These are phyloP conservation scores for Venustampulla echinocandica DNA, from an alignment of 495 filamentous ascomycete genomes.

Conservation along the genomic window DNA sequence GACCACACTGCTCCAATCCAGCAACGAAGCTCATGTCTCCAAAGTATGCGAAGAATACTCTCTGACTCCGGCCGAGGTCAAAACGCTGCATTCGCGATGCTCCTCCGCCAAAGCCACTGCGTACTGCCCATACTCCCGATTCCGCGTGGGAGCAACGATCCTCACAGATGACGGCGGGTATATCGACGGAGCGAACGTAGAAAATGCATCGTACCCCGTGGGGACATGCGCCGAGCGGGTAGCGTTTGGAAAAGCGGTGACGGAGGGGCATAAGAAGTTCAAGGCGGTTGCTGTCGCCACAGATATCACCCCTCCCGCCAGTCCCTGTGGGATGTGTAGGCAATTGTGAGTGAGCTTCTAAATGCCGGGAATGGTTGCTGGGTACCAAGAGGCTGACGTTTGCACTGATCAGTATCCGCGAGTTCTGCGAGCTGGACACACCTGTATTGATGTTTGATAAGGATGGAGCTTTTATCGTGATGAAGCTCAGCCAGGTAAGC, in stretches of 20 bases:
- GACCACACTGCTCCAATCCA: conserved; percentile 13
- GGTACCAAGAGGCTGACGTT: background rate
- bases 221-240: conserved; percentile 90
- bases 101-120: conserved; percentile 61
- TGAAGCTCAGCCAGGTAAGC: conserved; percentile 50
- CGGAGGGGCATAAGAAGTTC: conserved; percentile 58
- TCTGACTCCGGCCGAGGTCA: conserved; percentile 51
- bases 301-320: conserved; percentile 63
- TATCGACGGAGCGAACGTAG: conserved; percentile 77
- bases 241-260: conserved; percentile 72
- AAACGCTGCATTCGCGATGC: conserved; percentile 48
- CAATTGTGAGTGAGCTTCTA: conserved; percentile 41
- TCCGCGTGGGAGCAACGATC: conserved; percentile 81
- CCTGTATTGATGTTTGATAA: conserved; percentile 92
- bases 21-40: conserved; percentile 8
- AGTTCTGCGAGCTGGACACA: conserved; percentile 58
- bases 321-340: conserved; percentile 64
- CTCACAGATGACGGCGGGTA: conserved; percentile 55
- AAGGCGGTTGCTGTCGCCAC: conserved; percentile 81
- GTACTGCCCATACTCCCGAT: conserved; percentile 90
- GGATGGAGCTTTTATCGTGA: conserved; percentile 57
- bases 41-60: conserved; percentile 29
- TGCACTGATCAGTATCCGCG: conserved; percentile 53
- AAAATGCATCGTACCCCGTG: conserved; percentile 89
- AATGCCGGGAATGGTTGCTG: background rate